Conservation (phyloP, 345 rosid species). For the Nasturtium officinale region DNA sequence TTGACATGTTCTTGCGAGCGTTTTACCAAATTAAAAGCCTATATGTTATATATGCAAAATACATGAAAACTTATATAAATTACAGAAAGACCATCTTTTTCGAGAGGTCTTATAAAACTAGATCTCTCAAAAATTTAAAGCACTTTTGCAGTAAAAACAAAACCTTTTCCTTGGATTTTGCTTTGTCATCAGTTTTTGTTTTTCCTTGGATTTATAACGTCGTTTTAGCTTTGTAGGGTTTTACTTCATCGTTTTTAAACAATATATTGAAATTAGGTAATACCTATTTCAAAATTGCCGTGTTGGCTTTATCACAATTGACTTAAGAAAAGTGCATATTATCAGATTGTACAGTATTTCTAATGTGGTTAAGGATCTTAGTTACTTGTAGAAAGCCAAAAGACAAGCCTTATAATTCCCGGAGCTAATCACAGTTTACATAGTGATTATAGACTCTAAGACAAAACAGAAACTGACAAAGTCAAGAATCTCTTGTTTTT, state of each 20-base stretch:
- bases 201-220: too few relatives aligned
- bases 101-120: not conserved
- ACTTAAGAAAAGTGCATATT: not conserved
- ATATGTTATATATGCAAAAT: not conserved
- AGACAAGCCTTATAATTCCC: conserved; percentile 28
- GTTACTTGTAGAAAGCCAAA: conserved; percentile 23
- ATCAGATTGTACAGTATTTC: not conserved
- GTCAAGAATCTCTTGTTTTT: conserved; percentile 37
- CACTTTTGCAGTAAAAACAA: too few relatives aligned
- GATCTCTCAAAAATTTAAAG: too few relatives aligned
- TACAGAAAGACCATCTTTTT: not conserved
- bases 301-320: not conserved
- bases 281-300: too few relatives aligned
- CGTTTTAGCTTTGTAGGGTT: too few relatives aligned
- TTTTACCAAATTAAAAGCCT: conserved; percentile 13
- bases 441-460: conserved; percentile 24
- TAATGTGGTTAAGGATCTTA: conserved; percentile 13
- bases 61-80: not conserved
- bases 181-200: too few relatives aligned
- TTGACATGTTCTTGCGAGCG: not conserved
- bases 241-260: too few relatives aligned
- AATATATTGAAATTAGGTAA: too few relatives aligned
- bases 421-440: conserved; percentile 32
- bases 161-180: too few relatives aligned
- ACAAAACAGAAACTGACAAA: conserved; percentile 47